Evolutionary conservation across 495 filamentous ascomycete genomes (phyloP).

Genomic region (Margaritispora aquatica): DNA sequence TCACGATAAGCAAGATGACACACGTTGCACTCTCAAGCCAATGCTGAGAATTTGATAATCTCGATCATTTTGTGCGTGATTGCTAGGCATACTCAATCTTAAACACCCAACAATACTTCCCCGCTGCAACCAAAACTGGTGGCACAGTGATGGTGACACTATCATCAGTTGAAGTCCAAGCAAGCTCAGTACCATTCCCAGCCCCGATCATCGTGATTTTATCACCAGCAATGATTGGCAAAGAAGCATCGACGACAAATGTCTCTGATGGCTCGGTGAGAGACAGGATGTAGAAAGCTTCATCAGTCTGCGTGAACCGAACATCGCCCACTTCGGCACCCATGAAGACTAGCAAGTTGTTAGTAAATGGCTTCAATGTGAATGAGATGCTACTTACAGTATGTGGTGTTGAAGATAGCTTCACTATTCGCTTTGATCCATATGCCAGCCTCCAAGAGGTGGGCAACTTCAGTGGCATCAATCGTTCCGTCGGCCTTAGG

Average conservation of each 20-base stretch:
- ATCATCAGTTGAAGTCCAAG: slow-evolving; percentile 23
- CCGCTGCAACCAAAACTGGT: slow-evolving; percentile 26
- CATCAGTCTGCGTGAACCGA: slow-evolving; percentile 43
- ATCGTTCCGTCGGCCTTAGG: slow-evolving; percentile 47
- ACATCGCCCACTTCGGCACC: slow-evolving; percentile 40
- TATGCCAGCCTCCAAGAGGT: slow-evolving; percentile 38
- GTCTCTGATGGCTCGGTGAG: slow-evolving; percentile 35
- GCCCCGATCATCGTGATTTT: slow-evolving; percentile 39
- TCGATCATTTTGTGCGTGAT: no score
- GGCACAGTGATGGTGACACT: slow-evolving; percentile 25
- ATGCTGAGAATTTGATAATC: no score
- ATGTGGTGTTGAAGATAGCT: slow-evolving; percentile 49
- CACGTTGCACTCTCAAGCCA: no score
- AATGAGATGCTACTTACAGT: slow-evolving; percentile 28
- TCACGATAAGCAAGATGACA: no score
- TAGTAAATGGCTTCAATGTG: not conserved
- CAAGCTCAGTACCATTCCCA: slow-evolving; percentile 30
- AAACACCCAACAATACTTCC: slow-evolving; percentile 43
- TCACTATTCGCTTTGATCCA: slow-evolving; percentile 48
- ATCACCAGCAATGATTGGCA: slow-evolving; percentile 40
- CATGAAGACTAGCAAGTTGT: slow-evolving; percentile 25
- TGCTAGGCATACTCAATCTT: slow-evolving; percentile 35
- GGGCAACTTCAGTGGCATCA: slow-evolving; percentile 37
- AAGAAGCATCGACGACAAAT: slow-evolving; percentile 33
- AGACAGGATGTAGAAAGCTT: slow-evolving; percentile 47